Evolutionary conservation across 2,329 filamentous ascomycete species (phyloP), one percentile per base, ranked within the genome.

Genomic region (Stagonosporopsis chrysanthemi): DNA sequence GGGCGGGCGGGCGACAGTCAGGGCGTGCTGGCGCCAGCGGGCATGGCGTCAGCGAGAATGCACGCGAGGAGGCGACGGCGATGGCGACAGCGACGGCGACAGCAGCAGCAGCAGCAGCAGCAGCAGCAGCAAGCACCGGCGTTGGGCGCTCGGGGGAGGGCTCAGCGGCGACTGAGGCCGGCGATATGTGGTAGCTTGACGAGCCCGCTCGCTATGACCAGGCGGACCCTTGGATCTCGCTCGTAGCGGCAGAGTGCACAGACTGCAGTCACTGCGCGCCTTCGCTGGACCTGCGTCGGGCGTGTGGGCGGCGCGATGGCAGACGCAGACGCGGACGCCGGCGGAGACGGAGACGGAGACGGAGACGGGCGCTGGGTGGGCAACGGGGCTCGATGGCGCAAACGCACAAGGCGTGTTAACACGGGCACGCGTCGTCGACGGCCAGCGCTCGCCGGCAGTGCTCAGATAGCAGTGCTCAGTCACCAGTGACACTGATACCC

Each of bases 31-130:
- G 36, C 44, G 36, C 38, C 51, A 55, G 40, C 26, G 49, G 28
- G 55, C 55, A 58, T 58, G 49, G 50, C 45, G 44, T 47, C 49
- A 53, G 45, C 49, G 23, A 35, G 44, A 58, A 22, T 49, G 44
- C 58, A 58, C 47, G 39, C 41, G 42, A 45, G 22, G 35, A 41
- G 39, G 52, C 43, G 42, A 31, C 39, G 31, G 42, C 39, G 35
- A 35, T 19, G 14, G 39, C 41, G 40, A 17, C 36, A 43, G 44
- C 9, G n/a, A 36, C 36, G 17, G 46, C 2, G 31, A 46, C 51
- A 47, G 38, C 29, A 43, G 42, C 2, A 39, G 47, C 51, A 42
- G 29, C 28, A 46, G 26, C 5, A 28, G 26, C 26, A 28, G 9
- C 26, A 31, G 46, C 2, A 40, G 52, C 51, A 47, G 38, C 29